phyloP scores from a whole-genome alignment of 768 basidiomycete species.

The Podaxis sp. region DNA sequence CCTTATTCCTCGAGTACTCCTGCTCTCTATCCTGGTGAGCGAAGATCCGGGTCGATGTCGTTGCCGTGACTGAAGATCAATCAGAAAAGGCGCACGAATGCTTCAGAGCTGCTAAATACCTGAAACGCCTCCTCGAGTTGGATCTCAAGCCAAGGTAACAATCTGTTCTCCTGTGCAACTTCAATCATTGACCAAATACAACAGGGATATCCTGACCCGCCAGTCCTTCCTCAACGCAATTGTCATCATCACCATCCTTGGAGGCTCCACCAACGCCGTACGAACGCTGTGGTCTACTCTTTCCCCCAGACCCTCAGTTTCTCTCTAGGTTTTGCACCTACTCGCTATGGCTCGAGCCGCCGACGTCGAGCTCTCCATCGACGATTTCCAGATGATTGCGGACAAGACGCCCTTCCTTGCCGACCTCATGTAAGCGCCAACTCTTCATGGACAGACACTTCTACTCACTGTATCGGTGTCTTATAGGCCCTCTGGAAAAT shows the following conservation, averaged over 20 bases:
- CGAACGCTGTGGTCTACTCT: conserved; percentile 16
- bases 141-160: conserved; percentile 76
- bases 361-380: conserved; percentile 65
- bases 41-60: neutral
- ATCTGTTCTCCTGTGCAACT: neutral
- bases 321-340: conserved; percentile 67
- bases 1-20: conserved; percentile 81
- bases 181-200: neutral
- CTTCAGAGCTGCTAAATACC: conserved; percentile 67
- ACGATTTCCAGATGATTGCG: conserved; percentile 81
- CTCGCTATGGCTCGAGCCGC: conserved; percentile 84
- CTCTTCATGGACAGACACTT: neutral
- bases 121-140: conserved; percentile 67
- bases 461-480: neutral
- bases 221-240: conserved; percentile 79
- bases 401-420: conserved; percentile 81
- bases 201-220: conserved; percentile 40
- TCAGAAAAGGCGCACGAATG: conserved; percentile 86
- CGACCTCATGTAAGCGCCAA: conserved; percentile 50
- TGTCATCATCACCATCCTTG: conserved; percentile 70
- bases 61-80: neutral
- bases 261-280: conserved; percentile 87
- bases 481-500: conserved; percentile 73
- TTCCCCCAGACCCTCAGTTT: neutral
- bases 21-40: conserved; percentile 62